Base-by-base conservation (phyloP, 495 filamentous ascomycete species). In the Penicillium flavigenum region DNA sequence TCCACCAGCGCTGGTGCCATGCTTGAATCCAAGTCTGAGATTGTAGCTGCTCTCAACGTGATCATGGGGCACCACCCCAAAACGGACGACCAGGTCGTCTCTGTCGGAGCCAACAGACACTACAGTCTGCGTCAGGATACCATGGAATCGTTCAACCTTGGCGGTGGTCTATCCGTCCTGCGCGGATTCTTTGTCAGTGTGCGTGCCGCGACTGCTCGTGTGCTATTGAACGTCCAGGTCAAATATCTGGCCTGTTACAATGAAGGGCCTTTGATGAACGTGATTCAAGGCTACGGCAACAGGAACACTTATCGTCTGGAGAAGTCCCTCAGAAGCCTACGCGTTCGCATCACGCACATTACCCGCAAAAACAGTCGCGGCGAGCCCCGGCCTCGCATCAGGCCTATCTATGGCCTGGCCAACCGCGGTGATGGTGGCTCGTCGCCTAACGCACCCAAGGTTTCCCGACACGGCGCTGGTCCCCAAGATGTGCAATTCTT, bases 131-230 rank as follows among this genome's bases (percentile, higher is more conserved):
- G 59, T 7, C 46, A 53, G 14, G 58, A 34, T 5, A 44, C 59
- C 0, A 56, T 62, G 3, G 77, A 80, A 41, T 67, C 55, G 7
- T 67, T 57, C 27, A 59, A 65, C 32, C 68, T 80, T 0, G 67
- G 65, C 9, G 66, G 65, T 11, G 79, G 79, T 7, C 68, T 84
- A 0, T 66, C 79, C 1, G 79, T 81, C 4, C 68, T 87, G 0
- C 81, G 87, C 48, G 88, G 88, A 0, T 90, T 81, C 61, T 88
- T 88, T 57, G 76, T 85, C 51, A 89, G 86, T 68, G 81, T 86
- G 16, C 84, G 87, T 22, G 75, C 80, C 0, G 85, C 83, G 9
- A 89, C 88, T 4, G 80, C 82, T 4, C 79, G 86, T 6, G 61
- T 88, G 10, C 72, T 89, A 1, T 67, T 88, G 4, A 89, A 90